Percentiles rank a stretch among this genome's conserved stretches.
These are phyloP conservation scores for Solanum hybrid DNA, from an alignment of 305 asterid species.

Conservation along the genomic window DNA sequence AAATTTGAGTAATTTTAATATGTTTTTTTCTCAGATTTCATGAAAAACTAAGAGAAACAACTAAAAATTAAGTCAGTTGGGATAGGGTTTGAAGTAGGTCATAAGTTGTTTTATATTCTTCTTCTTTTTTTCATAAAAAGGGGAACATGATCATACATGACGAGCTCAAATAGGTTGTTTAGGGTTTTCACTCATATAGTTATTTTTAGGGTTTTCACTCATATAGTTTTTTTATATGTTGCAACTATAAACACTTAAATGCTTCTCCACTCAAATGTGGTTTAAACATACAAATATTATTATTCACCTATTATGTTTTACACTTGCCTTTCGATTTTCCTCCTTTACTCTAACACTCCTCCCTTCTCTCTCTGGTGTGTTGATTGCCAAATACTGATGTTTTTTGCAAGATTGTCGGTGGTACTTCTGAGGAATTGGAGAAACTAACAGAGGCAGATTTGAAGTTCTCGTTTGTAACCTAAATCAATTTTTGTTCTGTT, in stretches of 20 bases:
- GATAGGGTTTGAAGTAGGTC: too few species aligned
- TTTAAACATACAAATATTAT: neutral
- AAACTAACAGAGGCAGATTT: neutral
- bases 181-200: neutral
- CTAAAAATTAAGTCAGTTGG: too few species aligned
- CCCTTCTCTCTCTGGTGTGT: neutral
- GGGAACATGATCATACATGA: too few species aligned
- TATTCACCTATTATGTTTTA: neutral
- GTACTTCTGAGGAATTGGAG: neutral
- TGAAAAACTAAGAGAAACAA: too few species aligned
- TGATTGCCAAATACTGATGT: neutral
- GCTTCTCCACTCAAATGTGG: neutral
- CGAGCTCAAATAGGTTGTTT: too few species aligned
- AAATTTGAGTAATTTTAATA: too few species aligned
- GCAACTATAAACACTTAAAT: neutral
- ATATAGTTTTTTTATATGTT: neutral
- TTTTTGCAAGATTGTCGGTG: neutral
- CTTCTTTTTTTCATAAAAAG: too few species aligned
- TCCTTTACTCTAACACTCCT: neutral
- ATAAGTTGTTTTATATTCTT: too few species aligned
- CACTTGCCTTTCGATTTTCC: neutral
- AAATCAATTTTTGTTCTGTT: neutral
- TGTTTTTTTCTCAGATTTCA: neutral
- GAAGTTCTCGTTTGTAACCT: neutral
- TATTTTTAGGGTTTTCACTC: neutral